Percentiles rank a stretch among this genome's conserved stretches.
These are phyloP conservation scores for Aspergillus sp. DNA, from an alignment of 2,329 filamentous ascomycete genomes.

Conservation along the genomic window DNA sequence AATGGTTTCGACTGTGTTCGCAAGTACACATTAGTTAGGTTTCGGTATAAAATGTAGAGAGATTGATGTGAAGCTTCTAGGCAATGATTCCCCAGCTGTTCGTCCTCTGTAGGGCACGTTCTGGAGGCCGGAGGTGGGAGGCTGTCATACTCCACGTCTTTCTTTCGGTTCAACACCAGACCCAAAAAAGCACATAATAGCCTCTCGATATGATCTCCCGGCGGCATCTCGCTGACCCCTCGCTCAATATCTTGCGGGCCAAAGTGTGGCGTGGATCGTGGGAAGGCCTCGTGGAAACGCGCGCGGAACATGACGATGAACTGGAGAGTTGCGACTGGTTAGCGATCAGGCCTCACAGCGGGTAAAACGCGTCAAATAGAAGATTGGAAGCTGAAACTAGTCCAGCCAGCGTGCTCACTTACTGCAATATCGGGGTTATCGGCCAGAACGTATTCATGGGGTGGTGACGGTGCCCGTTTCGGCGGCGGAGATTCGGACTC, in stretches of 20 bases:
- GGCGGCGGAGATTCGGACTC: constrained; percentile 59
- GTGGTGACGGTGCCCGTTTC: constrained; percentile 82
- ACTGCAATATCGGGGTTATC: constrained; percentile 93
- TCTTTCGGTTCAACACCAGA: constrained; percentile 92
- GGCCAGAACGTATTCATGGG: constrained; percentile 84
- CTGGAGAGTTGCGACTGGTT: constrained; percentile 50
- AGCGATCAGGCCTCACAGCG: constrained; percentile 31
- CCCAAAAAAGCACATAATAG: constrained; percentile 87
- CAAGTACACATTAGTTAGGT: constrained; percentile 31
- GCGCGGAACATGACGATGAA: constrained; percentile 98
- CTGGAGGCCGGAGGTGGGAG: constrained; percentile 18
- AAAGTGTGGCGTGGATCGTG: constrained; percentile 82
- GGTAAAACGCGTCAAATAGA: constrained; percentile 29
- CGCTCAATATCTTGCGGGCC: constrained; percentile 93
- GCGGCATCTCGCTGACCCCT: constrained; percentile 73
- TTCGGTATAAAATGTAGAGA: constrained; percentile 2
- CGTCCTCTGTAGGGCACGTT: constrained; percentile 3
- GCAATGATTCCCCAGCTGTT: background rate
- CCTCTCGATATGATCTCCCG: constrained; percentile 81
- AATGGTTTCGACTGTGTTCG: constrained; percentile 74
- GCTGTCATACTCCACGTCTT: constrained; percentile 87
- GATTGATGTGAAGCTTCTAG: background rate
- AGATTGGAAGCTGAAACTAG: constrained; percentile 32
- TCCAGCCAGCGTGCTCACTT: constrained; percentile 49
- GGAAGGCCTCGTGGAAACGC: constrained; percentile 86